Conservation (phyloP, 176 grass and related monocot genomes). For the Themeda triandra region DNA sequence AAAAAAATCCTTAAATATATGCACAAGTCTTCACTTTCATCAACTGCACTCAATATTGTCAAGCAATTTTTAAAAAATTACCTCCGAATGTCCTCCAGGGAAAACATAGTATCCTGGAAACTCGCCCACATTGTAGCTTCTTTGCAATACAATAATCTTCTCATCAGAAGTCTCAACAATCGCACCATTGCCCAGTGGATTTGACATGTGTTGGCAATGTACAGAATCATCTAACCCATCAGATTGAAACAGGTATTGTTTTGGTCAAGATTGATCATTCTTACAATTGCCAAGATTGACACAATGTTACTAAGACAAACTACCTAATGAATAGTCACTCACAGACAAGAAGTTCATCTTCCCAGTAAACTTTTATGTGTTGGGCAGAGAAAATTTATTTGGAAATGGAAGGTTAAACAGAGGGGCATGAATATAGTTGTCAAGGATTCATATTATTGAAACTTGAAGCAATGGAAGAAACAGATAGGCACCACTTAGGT, state of each 20-base stretch:
- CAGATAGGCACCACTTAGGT: too few species aligned
- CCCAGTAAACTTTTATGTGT: too few species aligned
- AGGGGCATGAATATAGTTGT: background rate
- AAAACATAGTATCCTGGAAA: slow-evolving; percentile 94
- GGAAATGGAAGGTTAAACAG: background rate
- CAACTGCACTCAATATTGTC: background rate
- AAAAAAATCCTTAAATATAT: background rate
- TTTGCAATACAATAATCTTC: slow-evolving; percentile 84
- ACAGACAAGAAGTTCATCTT: too few species aligned
- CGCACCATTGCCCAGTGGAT: slow-evolving; percentile 88
- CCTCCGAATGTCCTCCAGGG: slow-evolving; percentile 93
- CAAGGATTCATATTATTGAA: slow-evolving; percentile 13
- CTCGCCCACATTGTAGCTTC: slow-evolving; percentile 83
- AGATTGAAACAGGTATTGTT: slow-evolving; percentile 15
- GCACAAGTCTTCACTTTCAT: background rate
- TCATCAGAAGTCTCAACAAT: slow-evolving; percentile 87
- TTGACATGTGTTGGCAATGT: slow-evolving; percentile 72
- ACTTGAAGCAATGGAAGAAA: background rate
- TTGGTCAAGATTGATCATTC: slow-evolving; percentile 17
- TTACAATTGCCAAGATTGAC: slow-evolving; percentile 12
- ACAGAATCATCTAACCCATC: slow-evolving; percentile 49
- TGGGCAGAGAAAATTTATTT: background rate
- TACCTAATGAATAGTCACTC: background rate
- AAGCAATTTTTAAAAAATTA: slow-evolving; percentile 31
- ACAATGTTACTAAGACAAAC: background rate